phyloP scores from a whole-genome alignment of 306 rosid species.

The Arachis stenosperma region DNA sequence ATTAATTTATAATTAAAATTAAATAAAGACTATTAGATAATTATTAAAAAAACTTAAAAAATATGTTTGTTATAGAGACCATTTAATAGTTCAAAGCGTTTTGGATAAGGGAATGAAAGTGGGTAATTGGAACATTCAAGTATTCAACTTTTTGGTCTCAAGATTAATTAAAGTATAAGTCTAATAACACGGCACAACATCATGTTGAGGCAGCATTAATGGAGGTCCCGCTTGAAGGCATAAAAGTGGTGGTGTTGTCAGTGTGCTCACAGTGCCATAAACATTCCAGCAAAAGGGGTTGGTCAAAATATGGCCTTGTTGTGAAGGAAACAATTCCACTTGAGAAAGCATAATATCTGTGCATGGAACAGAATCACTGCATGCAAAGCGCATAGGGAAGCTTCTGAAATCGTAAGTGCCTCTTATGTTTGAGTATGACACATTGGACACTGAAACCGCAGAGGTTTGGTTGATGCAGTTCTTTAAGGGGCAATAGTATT shows the following conservation, averaged over 20 bases:
- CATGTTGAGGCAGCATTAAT: not conserved
- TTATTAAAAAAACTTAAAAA: too few relatives aligned
- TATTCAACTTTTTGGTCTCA: too few relatives aligned
- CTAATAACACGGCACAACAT: slow-evolving; percentile 17
- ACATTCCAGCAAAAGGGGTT: slow-evolving; percentile 65
- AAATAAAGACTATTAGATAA: too few relatives aligned
- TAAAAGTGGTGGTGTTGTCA: slow-evolving; percentile 45
- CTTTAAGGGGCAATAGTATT: slow-evolving; percentile 60
- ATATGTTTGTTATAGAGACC: too few relatives aligned
- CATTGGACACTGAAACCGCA: slow-evolving; percentile 51
- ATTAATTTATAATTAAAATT: too few relatives aligned
- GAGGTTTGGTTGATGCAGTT: slow-evolving; percentile 60
- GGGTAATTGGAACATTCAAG: too few relatives aligned
- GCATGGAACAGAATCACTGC: slow-evolving; percentile 65
- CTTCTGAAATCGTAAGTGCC: slow-evolving; percentile 64
- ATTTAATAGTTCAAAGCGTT: too few relatives aligned
- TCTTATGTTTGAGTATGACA: slow-evolving; percentile 50
- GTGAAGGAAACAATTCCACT: slow-evolving; percentile 50
- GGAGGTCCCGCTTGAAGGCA: slow-evolving; percentile 58
- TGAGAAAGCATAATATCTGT: slow-evolving; percentile 53
- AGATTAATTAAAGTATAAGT: too few relatives aligned
- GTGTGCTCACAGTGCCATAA: slow-evolving; percentile 43
- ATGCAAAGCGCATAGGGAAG: slow-evolving; percentile 54
- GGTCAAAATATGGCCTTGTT: slow-evolving; percentile 22
- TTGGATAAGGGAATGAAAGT: too few relatives aligned